These are phyloP conservation scores for Hyphopichia wangnamkhiaoensis DNA, from an alignment of 1,139 yeast species.

Conservation along the genomic window DNA sequence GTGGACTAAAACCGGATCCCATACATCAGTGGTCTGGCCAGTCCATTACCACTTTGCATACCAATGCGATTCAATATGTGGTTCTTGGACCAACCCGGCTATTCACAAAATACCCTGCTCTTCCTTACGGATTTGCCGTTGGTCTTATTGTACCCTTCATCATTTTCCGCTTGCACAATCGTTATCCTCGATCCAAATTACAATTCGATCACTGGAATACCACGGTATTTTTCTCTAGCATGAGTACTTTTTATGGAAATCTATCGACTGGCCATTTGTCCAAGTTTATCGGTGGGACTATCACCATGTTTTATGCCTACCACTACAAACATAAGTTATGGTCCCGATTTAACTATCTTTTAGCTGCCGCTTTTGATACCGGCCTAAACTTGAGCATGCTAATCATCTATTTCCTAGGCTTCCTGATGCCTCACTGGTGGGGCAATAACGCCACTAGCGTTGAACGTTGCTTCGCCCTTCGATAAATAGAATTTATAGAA, in stretches of 20 bases:
- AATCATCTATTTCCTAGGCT: slow-evolving; percentile 35
- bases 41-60: slow-evolving; percentile 37
- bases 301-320: slow-evolving; percentile 46
- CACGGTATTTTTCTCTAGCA: slow-evolving; percentile 49
- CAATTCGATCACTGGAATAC: slow-evolving; percentile 46
- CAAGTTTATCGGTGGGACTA: slow-evolving; percentile 46
- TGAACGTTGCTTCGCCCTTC: slow-evolving; percentile 43
- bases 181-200: slow-evolving; percentile 14
- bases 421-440: slow-evolving; percentile 49
- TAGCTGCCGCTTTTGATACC: slow-evolving; percentile 53
- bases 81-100: slow-evolving; percentile 48
- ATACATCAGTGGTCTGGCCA: slow-evolving; percentile 58
- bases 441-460: slow-evolving; percentile 44
- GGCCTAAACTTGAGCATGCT: slow-evolving; percentile 47
- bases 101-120: slow-evolving; percentile 38
- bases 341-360: slow-evolving; percentile 45
- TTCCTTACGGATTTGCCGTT: slow-evolving; percentile 44
- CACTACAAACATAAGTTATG: slow-evolving; percentile 38
- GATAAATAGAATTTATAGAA: slow-evolving; percentile 1
- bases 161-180: slow-evolving; percentile 30
- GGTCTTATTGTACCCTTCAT: slow-evolving; percentile 32
- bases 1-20: slow-evolving; percentile 42
- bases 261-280: slow-evolving; percentile 52
- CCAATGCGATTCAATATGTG: slow-evolving; percentile 53
- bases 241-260: slow-evolving; percentile 51